Conservation (phyloP, 2,329 filamentous ascomycete genomes). For the Penicillium sp. region DNA sequence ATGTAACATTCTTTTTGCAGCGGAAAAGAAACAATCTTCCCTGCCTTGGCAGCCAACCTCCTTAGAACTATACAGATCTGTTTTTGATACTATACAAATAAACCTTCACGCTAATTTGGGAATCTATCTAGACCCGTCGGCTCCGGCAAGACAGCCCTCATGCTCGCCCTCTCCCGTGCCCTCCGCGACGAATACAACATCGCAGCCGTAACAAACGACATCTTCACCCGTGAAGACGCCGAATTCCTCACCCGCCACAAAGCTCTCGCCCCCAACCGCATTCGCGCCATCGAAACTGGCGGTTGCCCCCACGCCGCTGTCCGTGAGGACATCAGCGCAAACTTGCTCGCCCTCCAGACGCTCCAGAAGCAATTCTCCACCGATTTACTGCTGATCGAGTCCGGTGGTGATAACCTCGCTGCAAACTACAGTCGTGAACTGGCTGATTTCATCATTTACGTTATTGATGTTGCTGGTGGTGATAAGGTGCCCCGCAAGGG, state of each 20-base stretch:
- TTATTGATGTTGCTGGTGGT: slow-evolving; percentile 93
- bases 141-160: slow-evolving; percentile 94
- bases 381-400: slow-evolving; percentile 90
- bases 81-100: neutral
- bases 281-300: slow-evolving; percentile 95
- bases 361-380: slow-evolving; percentile 77
- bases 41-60: neutral
- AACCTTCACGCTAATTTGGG: neutral
- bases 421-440: slow-evolving; percentile 95
- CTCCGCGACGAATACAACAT: slow-evolving; percentile 81
- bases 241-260: slow-evolving; percentile 89
- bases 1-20: slow-evolving; percentile 30
- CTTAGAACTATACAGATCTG: neutral
- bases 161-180: slow-evolving; percentile 86
- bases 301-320: slow-evolving; percentile 97
- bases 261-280: slow-evolving; percentile 78
- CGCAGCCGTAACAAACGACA: slow-evolving; percentile 97
- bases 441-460: slow-evolving; percentile 97
- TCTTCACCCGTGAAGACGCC: slow-evolving; percentile 93
- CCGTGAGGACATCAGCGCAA: slow-evolving; percentile 92
- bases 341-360: slow-evolving; percentile 88
- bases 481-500: slow-evolving; percentile 97
- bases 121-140: slow-evolving; percentile 73
- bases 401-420: slow-evolving; percentile 91
- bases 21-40: neutral